These are phyloP conservation scores for Phytophthora colocasiae DNA, from an alignment of 352 stramenopile genomes.

Conservation along the genomic window DNA sequence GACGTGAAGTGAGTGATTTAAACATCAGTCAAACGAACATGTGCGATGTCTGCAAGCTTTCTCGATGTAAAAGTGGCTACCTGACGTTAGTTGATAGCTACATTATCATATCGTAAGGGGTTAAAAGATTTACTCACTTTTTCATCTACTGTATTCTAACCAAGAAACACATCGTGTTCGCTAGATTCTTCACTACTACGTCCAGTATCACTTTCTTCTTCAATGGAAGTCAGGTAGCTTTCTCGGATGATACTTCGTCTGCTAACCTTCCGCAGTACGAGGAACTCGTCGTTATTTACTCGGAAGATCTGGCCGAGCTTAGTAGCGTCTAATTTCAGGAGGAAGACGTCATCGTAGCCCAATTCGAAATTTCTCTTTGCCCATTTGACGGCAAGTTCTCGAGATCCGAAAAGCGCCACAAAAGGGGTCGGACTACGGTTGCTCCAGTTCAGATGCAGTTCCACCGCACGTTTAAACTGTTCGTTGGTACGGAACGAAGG, in stretches of 20 bases:
- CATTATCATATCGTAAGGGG: too few relatives aligned
- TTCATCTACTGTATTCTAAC: too few relatives aligned
- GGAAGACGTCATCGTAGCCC: constrained; percentile 31
- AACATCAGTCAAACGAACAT: too few relatives aligned
- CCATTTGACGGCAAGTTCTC: constrained; percentile 19
- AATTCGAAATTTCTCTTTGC: constrained; percentile 16
- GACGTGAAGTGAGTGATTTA: too few relatives aligned
- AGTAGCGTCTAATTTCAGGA: constrained; percentile 5
- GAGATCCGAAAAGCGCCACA: constrained; percentile 18
- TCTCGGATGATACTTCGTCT: constrained; percentile 25
- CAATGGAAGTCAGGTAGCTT: constrained; percentile 19
- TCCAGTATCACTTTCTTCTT: constrained; percentile 6
- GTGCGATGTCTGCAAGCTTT: too few relatives aligned
- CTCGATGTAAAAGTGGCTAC: too few relatives aligned
- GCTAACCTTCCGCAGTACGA: constrained; percentile 18
- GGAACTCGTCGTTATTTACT: constrained; percentile 28
- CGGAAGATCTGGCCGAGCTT: constrained; percentile 17
- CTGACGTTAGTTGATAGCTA: too few relatives aligned
- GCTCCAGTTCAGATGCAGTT: constrained; percentile 25
- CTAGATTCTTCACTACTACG: too few relatives aligned
- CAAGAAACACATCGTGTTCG: too few relatives aligned
- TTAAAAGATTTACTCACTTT: too few relatives aligned
- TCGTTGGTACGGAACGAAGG: constrained; percentile 29
- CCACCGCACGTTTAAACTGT: constrained; percentile 20
- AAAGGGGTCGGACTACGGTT: constrained; percentile 25